Percentiles rank a stretch among this genome's conserved stretches.
phyloP scores from a whole-genome alignment of 78 protist genomes.

The Dictyostelium citrinum region DNA sequence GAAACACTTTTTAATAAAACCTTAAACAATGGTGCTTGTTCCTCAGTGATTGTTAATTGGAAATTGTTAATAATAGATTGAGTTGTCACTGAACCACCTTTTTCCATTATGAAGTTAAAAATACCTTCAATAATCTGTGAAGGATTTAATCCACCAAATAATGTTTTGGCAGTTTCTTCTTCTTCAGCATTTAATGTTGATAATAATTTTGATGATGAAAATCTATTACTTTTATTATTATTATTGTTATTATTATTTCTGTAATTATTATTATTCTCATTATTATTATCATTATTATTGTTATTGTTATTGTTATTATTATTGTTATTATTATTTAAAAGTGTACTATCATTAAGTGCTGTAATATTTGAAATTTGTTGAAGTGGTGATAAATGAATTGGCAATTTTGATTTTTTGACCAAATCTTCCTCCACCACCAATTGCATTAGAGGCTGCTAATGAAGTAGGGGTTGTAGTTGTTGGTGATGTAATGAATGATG shows the following conservation, averaged over 20 bases:
- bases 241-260: not conserved
- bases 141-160: slow-evolving; percentile 63
- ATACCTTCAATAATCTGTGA: slow-evolving; percentile 36
- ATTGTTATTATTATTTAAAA: not conserved
- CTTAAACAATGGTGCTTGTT: slow-evolving; percentile 59
- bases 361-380: not conserved
- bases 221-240: not conserved
- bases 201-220: slow-evolving; percentile 22
- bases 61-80: slow-evolving; percentile 57
- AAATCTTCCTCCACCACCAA: slow-evolving; percentile 8
- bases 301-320: not conserved
- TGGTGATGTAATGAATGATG: not conserved
- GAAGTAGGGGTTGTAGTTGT: not conserved
- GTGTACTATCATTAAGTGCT: not conserved
- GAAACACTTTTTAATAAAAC: slow-evolving; percentile 57
- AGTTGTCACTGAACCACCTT: slow-evolving; percentile 45
- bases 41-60: slow-evolving; percentile 1
- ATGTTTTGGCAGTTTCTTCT: slow-evolving; percentile 10
- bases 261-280: not conserved
- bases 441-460: not conserved
- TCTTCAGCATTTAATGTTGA: slow-evolving; percentile 25
- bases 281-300: not conserved
- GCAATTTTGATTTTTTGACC: slow-evolving; percentile 37
- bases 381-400: not conserved
- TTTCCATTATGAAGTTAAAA: slow-evolving; percentile 24